These are phyloP conservation scores for Sclerotinia spermophila DNA, from an alignment of 2,329 filamentous ascomycete species.

Conservation along the genomic window DNA sequence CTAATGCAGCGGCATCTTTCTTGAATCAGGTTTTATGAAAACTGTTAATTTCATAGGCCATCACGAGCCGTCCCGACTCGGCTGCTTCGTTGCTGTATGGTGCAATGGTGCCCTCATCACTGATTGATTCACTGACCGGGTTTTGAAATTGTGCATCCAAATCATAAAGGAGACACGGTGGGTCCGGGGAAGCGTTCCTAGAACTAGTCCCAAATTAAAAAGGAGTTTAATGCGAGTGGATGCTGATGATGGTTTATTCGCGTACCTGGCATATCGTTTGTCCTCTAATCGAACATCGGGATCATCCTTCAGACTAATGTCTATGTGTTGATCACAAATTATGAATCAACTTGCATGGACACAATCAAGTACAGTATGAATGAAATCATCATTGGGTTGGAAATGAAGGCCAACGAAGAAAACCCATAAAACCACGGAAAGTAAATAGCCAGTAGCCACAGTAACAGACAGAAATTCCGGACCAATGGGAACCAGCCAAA, in stretches of 20 bases:
- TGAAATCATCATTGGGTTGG: background rate
- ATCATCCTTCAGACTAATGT: conserved; percentile 1
- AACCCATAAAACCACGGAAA: background rate
- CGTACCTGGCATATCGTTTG: conserved; percentile 18
- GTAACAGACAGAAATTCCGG: background rate
- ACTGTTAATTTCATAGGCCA: background rate
- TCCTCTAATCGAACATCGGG: conserved; percentile 10
- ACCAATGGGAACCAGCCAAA: conserved; percentile 13
- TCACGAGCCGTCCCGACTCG: background rate
- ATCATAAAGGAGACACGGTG: background rate
- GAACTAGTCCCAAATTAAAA: conserved; percentile 5
- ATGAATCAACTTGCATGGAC: background rate
- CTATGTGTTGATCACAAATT: background rate
- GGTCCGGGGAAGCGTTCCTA: conserved; percentile 20
- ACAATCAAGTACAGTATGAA: too few relatives aligned
- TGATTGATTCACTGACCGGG: conserved; percentile 13
- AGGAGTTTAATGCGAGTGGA: conserved; percentile 1
- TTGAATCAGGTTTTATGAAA: background rate
- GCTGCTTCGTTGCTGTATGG: background rate
- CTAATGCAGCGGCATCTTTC: background rate
- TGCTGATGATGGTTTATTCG: conserved; percentile 7
- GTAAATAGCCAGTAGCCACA: background rate
- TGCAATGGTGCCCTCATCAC: conserved; percentile 4
- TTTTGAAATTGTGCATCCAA: conserved; percentile 15
- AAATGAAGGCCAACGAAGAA: background rate